These are phyloP conservation scores for Boletus reticulatus DNA, from an alignment of 768 basidiomycete genomes.

Conservation along the genomic window DNA sequence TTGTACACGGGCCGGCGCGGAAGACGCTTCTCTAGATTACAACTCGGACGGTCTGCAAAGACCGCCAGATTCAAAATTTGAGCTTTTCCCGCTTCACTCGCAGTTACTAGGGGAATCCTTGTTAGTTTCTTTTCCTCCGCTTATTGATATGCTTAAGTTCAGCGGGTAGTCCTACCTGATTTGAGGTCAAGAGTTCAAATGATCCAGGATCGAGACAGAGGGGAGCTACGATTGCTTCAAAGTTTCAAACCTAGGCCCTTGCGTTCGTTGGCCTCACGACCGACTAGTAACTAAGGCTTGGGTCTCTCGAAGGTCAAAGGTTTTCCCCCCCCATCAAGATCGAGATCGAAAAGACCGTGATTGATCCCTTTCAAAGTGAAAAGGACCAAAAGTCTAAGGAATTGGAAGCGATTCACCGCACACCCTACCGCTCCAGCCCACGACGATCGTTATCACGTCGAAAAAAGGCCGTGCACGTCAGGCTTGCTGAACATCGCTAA, in stretches of 20 bases:
- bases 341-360: too few species aligned
- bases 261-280: too few species aligned
- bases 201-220: too few species aligned
- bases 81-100: slow-evolving; percentile 84
- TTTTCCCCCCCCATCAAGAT: too few species aligned
- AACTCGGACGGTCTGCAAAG: slow-evolving; percentile 56
- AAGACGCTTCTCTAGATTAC: slow-evolving; percentile 77
- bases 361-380: too few species aligned
- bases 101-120: slow-evolving; percentile 87
- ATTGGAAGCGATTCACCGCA: background rate
- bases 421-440: slow-evolving; percentile 5
- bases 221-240: too few species aligned
- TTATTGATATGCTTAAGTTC: slow-evolving; percentile 90
- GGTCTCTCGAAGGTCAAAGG: too few species aligned
- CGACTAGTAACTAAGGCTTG: too few species aligned
- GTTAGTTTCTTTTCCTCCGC: slow-evolving; percentile 91
- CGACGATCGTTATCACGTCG: slow-evolving; percentile 55
- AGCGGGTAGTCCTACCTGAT: slow-evolving; percentile 83
- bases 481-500: background rate
- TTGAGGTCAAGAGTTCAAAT: slow-evolving; percentile 47
- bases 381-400: too few species aligned
- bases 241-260: too few species aligned
- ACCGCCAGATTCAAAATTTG: slow-evolving; percentile 81
- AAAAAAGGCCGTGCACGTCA: slow-evolving; percentile 18
- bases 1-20: slow-evolving; percentile 70